phyloP scores from a whole-genome alignment of 192 early-diverging fungal genomes.

The Coemansia sp. region DNA sequence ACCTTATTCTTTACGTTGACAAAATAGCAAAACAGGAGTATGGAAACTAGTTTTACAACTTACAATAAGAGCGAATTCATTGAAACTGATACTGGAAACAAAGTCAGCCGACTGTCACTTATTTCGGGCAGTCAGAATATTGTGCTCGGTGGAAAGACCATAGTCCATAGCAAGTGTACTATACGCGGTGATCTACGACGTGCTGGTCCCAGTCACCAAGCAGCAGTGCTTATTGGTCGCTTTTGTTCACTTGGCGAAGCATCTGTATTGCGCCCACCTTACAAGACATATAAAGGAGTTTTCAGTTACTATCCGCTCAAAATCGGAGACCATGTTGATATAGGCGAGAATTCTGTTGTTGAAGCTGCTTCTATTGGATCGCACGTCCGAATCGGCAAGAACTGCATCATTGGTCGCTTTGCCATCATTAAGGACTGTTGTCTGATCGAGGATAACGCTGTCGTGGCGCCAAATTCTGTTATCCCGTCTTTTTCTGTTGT shows the following conservation, averaged over 20 bases:
- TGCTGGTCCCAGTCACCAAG: slow-evolving; percentile 81
- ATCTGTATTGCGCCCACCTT: slow-evolving; percentile 87
- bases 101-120: slow-evolving; percentile 87
- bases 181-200: slow-evolving; percentile 92
- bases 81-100: slow-evolving; percentile 98
- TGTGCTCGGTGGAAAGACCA: slow-evolving; percentile 93
- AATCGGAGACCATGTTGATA: slow-evolving; percentile 89
- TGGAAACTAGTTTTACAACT: slow-evolving; percentile 43
- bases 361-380: slow-evolving; percentile 92
- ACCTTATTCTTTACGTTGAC: not conserved
- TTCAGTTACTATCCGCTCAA: slow-evolving; percentile 98
- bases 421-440: slow-evolving; percentile 94
- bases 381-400: slow-evolving; percentile 85
- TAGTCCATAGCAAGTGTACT: slow-evolving; percentile 86
- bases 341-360: slow-evolving; percentile 84
- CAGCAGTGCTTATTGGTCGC: slow-evolving; percentile 86
- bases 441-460: slow-evolving; percentile 83
- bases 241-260: slow-evolving; percentile 79
- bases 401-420: slow-evolving; percentile 94
- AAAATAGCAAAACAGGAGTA: not conserved
- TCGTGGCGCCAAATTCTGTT: slow-evolving; percentile 88
- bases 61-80: slow-evolving; percentile 90
- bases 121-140: slow-evolving; percentile 97
- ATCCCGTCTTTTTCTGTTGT: slow-evolving; percentile 92
- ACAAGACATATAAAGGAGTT: slow-evolving; percentile 84